Evolutionary conservation across 2,329 filamentous ascomycete species (phyloP).

Genomic region (Fusarium miscanthi): DNA sequence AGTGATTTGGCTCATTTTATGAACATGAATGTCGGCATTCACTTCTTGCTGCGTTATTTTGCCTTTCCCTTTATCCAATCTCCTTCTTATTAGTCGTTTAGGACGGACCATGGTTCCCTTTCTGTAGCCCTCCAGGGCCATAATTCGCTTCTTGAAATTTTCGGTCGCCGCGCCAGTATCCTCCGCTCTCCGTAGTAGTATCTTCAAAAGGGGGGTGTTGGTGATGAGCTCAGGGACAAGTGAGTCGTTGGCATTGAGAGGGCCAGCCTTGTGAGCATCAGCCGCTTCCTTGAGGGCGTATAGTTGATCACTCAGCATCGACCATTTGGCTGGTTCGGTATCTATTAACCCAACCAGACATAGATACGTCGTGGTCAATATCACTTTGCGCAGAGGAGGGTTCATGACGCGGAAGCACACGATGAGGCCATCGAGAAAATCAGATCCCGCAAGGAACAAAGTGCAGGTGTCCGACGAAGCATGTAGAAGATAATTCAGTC

Average conservation of each 20-base stretch:
- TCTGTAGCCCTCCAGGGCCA: conserved; percentile 69
- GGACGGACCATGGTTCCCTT: conserved; percentile 65
- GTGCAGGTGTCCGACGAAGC: conserved; percentile 66
- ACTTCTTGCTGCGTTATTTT: conserved; percentile 53
- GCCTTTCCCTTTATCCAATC: conserved; percentile 74
- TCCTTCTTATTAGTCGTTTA: conserved; percentile 63
- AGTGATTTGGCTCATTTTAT: conserved; percentile 84
- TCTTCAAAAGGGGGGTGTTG: conserved; percentile 78
- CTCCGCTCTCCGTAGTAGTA: conserved; percentile 67
- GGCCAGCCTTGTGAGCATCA: conserved; percentile 69
- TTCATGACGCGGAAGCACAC: conserved; percentile 73
- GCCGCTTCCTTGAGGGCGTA: conserved; percentile 81
- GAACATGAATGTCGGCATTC: conserved; percentile 72
- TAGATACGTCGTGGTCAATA: conserved; percentile 80
- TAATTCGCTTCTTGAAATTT: conserved; percentile 70
- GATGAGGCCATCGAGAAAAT: conserved; percentile 83
- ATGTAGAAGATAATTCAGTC: conserved; percentile 72
- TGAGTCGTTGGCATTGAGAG: conserved; percentile 70
- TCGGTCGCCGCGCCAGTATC: conserved; percentile 60
- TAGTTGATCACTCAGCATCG: conserved; percentile 82
- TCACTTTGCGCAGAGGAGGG: conserved; percentile 70
- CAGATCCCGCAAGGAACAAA: conserved; percentile 83
- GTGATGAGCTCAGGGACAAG: conserved; percentile 86
- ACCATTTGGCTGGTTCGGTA: conserved; percentile 73
- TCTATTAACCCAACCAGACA: conserved; percentile 78